Percentiles rank a stretch among this genome's conserved stretches.
Evolutionary conservation across 2,329 filamentous ascomycete genomes (phyloP).

Genomic region (Didymella pomorum): DNA sequence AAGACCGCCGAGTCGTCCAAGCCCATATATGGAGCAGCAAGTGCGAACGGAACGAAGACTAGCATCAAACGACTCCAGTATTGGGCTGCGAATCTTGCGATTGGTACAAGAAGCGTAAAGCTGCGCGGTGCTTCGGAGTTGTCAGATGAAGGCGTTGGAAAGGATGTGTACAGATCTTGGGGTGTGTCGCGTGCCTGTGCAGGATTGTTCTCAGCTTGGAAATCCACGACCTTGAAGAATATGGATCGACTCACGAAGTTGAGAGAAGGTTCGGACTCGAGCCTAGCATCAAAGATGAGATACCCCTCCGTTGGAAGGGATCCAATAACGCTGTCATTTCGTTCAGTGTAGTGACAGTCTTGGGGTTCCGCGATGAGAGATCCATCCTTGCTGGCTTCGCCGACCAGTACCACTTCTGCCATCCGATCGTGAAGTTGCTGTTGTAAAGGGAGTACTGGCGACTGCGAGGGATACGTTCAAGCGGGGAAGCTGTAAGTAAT

Average conservation of each 20-base stretch:
- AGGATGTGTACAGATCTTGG: constrained; percentile 3
- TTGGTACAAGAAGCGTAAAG: not conserved
- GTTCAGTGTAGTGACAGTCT: not conserved
- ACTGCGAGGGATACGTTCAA: not conserved
- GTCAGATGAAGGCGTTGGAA: not conserved
- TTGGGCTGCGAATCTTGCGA: not conserved
- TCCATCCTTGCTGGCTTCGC: not conserved
- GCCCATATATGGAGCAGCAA: constrained; percentile 50
- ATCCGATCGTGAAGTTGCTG: not conserved
- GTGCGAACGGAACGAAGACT: constrained; percentile 74
- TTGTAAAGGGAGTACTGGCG: not conserved
- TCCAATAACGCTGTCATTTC: not conserved
- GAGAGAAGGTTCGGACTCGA: no score
- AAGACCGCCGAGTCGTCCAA: constrained; percentile 73
- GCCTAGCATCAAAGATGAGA: constrained; percentile 6
- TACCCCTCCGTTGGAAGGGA: constrained; percentile 13
- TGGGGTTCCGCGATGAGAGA: not conserved
- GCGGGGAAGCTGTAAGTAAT: not conserved
- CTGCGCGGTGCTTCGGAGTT: not conserved
- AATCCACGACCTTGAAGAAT: not conserved
- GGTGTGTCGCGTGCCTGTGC: not conserved
- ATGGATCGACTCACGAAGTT: not conserved
- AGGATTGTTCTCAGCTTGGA: not conserved
- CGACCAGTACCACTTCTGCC: not conserved
- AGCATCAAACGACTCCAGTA: constrained; percentile 80